Evolutionary conservation across 2,329 filamentous ascomycete genomes (phyloP).

Genomic region (Fusarium nematophilum): DNA sequence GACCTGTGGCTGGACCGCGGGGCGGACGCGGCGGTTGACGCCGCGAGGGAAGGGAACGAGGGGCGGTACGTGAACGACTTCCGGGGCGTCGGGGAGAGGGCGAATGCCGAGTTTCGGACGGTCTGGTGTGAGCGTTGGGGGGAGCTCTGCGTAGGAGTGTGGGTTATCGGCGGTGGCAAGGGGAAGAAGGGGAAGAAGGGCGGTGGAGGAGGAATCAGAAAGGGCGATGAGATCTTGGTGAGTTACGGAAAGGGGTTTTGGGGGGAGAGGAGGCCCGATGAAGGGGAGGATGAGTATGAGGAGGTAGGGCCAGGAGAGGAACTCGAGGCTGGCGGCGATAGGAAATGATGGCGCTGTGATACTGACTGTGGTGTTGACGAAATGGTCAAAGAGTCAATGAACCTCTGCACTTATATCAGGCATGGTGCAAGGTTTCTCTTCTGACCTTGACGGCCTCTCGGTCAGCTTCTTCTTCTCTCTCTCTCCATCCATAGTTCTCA

Average conservation of each 20-base stretch:
- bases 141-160: slow-evolving; percentile 68
- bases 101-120: slow-evolving; percentile 70
- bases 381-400: no score
- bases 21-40: slow-evolving; percentile 69
- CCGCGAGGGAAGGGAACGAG: slow-evolving; percentile 68
- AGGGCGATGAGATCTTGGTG: slow-evolving; percentile 73
- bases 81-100: slow-evolving; percentile 63
- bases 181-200: slow-evolving; percentile 25
- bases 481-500: no score
- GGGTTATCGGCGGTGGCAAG: slow-evolving; percentile 56
- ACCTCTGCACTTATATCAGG: background rate
- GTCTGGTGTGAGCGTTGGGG: slow-evolving; percentile 65
- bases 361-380: background rate
- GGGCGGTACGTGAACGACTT: slow-evolving; percentile 76
- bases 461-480: no score
- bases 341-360: background rate
- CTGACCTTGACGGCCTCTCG: no score
- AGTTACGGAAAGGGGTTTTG: slow-evolving; percentile 78
- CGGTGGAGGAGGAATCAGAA: slow-evolving; percentile 56
- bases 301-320: background rate
- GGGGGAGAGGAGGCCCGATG: slow-evolving; percentile 53
- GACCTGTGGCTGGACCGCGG: slow-evolving; percentile 72
- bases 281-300: slow-evolving; percentile 9
- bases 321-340: slow-evolving; percentile 1
- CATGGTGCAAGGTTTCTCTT: no score